Base-by-base conservation (phyloP, 169 alveolate species). In the Amoebophrya sp. region DNA sequence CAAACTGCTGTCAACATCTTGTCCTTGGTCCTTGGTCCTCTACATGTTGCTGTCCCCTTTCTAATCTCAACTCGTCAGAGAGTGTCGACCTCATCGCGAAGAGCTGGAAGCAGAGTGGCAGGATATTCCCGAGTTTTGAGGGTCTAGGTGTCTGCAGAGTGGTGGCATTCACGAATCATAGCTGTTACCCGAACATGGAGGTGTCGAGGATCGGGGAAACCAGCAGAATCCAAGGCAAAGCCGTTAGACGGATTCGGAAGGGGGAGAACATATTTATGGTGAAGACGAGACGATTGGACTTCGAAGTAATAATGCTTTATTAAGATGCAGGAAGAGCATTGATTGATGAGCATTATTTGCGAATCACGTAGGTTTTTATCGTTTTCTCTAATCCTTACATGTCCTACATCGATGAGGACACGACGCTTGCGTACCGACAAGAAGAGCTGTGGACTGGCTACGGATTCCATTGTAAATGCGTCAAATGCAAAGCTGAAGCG, bases 401-500 rank as follows among this genome's bases (percentile, higher is more conserved):
- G 83, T 26, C 39, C 83, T 65, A 65, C 83, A 65, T 65, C 33
- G 83, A 65, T 26, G 83, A 65, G 26, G 83, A 65, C 83, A 6
- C 39, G 10, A 65, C 83, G 83, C 33, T 65, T 29, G 83, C 36
- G 38, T 65, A 65, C 83, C 83, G 83, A 10, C 83, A 65, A 36
- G 83, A 65, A 26, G 83, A 65, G 83, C 83, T 65, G 33, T 65
- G 83, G 83, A 6, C 83, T 6, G 83, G 83, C 83, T 65, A 65
- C 83, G 83, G 83, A 10, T 65, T 65, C 26, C 83, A 65, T 36
- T 65, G 83, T 36, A 65, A 65, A 36, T 65, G 83, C 83, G 83
- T 65, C 33, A 65, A 65, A 36, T 65, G 83, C 83, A 65, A 65
- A 36, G 12, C 83, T 6, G 83, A 65, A 36, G 83, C 83, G 83